phyloP scores from a whole-genome alignment of 2,329 filamentous ascomycete species.

The Trichoderma asperellum region DNA sequence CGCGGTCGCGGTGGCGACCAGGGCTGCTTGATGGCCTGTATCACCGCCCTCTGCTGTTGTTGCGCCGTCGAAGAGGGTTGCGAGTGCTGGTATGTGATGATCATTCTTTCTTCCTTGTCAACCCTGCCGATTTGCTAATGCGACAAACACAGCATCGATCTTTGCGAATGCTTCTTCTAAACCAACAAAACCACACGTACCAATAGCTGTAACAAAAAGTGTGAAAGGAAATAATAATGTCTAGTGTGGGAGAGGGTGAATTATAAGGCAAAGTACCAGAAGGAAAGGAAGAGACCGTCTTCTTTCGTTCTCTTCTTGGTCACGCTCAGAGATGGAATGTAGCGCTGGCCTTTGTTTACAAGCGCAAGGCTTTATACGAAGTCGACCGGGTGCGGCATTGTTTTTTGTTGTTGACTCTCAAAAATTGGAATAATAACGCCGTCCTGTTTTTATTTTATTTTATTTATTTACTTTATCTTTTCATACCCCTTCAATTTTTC shows the following conservation, averaged over 20 bases:
- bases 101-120: too few species aligned
- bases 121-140: background rate
- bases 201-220: background rate
- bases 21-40: constrained; percentile 52
- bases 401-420: background rate
- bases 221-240: background rate
- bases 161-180: constrained; percentile 49
- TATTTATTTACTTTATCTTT: background rate
- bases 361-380: background rate
- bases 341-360: background rate
- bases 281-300: background rate
- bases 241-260: background rate
- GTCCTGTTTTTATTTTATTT: background rate
- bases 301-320: background rate
- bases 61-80: constrained; percentile 55
- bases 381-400: background rate
- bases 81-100: constrained; percentile 51
- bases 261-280: background rate
- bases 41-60: constrained; percentile 56
- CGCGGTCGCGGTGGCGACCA: constrained; percentile 42
- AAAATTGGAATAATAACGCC: constrained; percentile 5
- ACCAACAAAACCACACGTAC: background rate
- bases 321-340: background rate
- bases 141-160: constrained; percentile 41
- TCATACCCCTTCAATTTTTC: constrained; percentile 11